Conservation (phyloP, 345 rosid genomes). For the Salix dunnii region DNA sequence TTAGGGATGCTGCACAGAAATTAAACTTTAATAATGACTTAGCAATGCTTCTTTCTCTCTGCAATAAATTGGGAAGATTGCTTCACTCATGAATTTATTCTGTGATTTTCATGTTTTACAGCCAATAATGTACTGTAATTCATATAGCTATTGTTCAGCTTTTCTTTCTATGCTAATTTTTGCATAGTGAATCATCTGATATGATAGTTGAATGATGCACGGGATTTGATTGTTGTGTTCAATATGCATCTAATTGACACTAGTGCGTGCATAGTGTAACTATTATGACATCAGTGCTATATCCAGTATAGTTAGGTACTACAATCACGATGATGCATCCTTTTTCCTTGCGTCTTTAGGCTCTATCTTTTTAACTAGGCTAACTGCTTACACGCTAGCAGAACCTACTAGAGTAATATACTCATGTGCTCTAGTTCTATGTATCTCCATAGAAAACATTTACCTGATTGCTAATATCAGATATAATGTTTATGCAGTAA, state of each 20-base stretch:
- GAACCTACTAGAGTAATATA: constrained; percentile 13
- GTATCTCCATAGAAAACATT: constrained; percentile 31
- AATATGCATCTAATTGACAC: neutral
- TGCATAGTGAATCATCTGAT: neutral
- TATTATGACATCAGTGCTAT: neutral
- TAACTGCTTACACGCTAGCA: constrained; percentile 15
- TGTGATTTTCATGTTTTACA: too few species aligned
- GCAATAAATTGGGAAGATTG: neutral
- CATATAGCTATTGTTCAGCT: neutral
- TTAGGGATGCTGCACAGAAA: neutral
- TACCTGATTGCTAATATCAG: constrained; percentile 37
- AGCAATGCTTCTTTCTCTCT: neutral
- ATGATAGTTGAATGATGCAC: neutral
- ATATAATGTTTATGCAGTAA: constrained; percentile 44
- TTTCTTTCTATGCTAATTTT: neutral
- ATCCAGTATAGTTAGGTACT: neutral
- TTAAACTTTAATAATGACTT: neutral
- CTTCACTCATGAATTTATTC: neutral
- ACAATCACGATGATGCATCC: neutral
- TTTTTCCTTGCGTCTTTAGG: constrained; percentile 10
- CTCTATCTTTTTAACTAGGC: neutral
- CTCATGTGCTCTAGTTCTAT: constrained; percentile 28
- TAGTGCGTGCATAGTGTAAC: neutral
- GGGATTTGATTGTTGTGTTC: neutral
- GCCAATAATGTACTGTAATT: neutral